Conservation (phyloP, 306 rosid species). For the Lablab purpureus region DNA sequence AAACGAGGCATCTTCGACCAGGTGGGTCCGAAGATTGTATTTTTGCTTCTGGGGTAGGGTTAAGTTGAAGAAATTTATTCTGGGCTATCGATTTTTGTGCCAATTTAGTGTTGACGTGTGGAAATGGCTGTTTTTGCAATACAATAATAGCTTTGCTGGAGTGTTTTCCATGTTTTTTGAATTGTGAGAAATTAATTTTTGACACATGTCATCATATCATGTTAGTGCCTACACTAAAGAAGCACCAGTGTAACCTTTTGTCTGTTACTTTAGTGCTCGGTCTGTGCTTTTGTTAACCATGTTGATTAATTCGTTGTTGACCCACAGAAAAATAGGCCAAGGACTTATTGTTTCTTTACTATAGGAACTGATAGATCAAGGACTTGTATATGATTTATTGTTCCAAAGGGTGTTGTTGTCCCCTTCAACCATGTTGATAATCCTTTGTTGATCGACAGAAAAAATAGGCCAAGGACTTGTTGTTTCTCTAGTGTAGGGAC, state of each 20-base stretch:
- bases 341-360: not conserved
- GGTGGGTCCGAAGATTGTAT: constrained; percentile 51
- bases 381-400: not conserved
- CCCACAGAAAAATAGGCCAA: not conserved
- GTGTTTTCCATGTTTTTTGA: not conserved
- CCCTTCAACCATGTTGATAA: not conserved
- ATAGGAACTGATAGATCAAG: not conserved
- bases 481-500: not conserved
- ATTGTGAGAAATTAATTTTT: not conserved
- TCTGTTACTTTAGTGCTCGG: not conserved
- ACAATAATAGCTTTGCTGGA: not conserved
- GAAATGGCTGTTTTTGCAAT: not conserved
- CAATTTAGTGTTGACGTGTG: not conserved
- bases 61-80: not conserved
- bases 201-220: not conserved
- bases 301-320: not conserved
- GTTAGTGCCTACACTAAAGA: not conserved
- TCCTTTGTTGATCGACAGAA: too few relatives aligned
- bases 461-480: not conserved
- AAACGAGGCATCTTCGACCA: constrained; percentile 71
- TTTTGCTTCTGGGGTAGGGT: not conserved
- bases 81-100: not conserved
- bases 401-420: not conserved
- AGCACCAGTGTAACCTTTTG: not conserved
- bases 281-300: not conserved